phyloP scores from a whole-genome alignment of 345 rosid species.

The Cardamine occulta region DNA sequence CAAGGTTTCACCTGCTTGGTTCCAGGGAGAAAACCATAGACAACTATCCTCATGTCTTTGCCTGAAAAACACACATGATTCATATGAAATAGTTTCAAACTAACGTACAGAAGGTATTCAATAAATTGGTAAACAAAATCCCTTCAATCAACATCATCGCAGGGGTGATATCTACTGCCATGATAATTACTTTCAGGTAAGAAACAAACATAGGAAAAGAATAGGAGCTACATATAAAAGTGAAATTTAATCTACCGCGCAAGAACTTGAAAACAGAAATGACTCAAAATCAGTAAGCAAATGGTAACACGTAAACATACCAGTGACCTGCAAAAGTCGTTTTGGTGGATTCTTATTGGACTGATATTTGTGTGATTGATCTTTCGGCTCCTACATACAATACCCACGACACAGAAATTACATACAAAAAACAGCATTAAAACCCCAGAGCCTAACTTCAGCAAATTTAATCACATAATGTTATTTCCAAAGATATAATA shows the following conservation, averaged over 20 bases:
- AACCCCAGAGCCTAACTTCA: slow-evolving; percentile 20
- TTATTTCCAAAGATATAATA: slow-evolving; percentile 17
- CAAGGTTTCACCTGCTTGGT: slow-evolving; percentile 71
- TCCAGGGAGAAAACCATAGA: slow-evolving; percentile 87
- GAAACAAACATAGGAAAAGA: background rate
- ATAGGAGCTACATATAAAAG: background rate
- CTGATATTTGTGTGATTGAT: slow-evolving; percentile 63
- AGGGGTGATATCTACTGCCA: slow-evolving; percentile 15
- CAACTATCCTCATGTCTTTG: slow-evolving; percentile 95
- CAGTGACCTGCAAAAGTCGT: slow-evolving; percentile 86
- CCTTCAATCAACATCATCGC: slow-evolving; percentile 26
- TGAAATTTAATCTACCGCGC: background rate
- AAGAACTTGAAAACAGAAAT: background rate
- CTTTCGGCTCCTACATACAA: slow-evolving; percentile 64
- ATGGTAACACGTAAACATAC: slow-evolving; percentile 49
- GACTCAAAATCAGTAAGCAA: slow-evolving; percentile 15
- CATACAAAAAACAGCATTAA: slow-evolving; percentile 1
- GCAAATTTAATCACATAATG: slow-evolving; percentile 21
- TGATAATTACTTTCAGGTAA: slow-evolving; percentile 13
- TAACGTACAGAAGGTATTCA: slow-evolving; percentile 3
- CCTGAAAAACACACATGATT: slow-evolving; percentile 57
- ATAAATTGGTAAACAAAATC: slow-evolving; percentile 20
- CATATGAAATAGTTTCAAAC: slow-evolving; percentile 13
- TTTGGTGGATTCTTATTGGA: slow-evolving; percentile 64
- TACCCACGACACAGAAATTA: slow-evolving; percentile 15